Base-by-base conservation (phyloP, 164 flowering plant genomes). In the Litsea cubeba region DNA sequence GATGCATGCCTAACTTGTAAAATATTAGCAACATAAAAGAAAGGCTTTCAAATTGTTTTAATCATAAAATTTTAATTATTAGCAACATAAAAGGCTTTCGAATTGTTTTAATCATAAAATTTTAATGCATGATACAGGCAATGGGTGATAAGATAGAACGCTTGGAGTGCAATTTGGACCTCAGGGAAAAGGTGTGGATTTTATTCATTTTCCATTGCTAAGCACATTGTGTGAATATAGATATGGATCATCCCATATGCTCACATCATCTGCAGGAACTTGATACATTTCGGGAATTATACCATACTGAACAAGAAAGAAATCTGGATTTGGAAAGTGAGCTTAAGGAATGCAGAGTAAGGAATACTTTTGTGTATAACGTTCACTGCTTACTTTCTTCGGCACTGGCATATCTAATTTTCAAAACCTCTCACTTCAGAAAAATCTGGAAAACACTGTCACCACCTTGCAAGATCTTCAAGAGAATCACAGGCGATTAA, bases 321-420 rank as follows among this genome's bases (percentile, higher is more conserved):
- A 90, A 84, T 71, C 76, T 87, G 76, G 84, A 87, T 35, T 5
- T 86, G 66, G 82, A 93, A 84, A 77, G 78, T 66, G 89, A 88
- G 75, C 91, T 93, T 71, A 84, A 83, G 72, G 87, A 87, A 30
- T 93, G 93, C 84, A 88, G 86, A 91, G 98, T 94, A 82, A 26
- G 69, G 24, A 46, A 57, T 24, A 65, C 1, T 35, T 54, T 12
- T 3, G n/a, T 17, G 46, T 11, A 62, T 75, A 35, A 70, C 18
- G n/a, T 51, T 71, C 73, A 32, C 26, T 60, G 20, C 50, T 73
- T 26, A 35, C n/a, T 28, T 26, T 40, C 72, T 70, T 62, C 18
- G 1, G 14, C 54, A 35, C 70, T n/a, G 26, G 18, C 26, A 24
- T 50, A 46, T 73, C 63, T 69, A 46, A 72, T 62, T 26, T 72